Evolutionary conservation across 2,329 filamentous ascomycete species (phyloP).

Genomic region (Fusarium sarcochroum): DNA sequence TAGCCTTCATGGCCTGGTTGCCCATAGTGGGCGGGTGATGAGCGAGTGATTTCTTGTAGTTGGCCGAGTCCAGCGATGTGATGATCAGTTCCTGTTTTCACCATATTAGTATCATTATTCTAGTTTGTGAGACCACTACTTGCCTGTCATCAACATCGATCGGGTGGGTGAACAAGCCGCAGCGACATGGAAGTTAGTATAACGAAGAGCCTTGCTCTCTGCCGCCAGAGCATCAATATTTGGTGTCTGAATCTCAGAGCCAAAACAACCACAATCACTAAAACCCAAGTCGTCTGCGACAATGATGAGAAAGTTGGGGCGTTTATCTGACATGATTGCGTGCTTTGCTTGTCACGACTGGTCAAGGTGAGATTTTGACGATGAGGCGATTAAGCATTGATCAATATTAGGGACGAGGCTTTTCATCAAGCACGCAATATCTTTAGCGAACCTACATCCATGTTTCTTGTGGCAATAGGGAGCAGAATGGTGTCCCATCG

Average conservation of each 20-base stretch:
- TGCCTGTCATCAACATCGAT: slow-evolving; percentile 73
- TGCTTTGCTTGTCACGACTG: too few species aligned
- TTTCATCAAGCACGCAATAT: too few species aligned
- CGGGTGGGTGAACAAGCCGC: slow-evolving; percentile 75
- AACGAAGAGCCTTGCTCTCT: slow-evolving; percentile 63
- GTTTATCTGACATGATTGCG: slow-evolving; percentile 29
- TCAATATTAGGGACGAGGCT: too few species aligned
- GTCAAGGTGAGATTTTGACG: too few species aligned
- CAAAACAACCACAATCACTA: slow-evolving; percentile 51
- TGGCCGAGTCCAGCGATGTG: slow-evolving; percentile 65
- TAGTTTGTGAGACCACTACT: too few species aligned
- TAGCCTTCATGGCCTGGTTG: slow-evolving; percentile 1
- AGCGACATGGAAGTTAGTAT: slow-evolving; percentile 76
- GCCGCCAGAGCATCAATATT: slow-evolving; percentile 55
- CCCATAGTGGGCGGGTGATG: background rate
- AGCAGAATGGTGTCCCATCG: too few species aligned
- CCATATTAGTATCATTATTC: slow-evolving; percentile 58
- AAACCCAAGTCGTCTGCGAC: slow-evolving; percentile 55
- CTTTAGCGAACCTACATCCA: too few species aligned
- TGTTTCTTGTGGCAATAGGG: too few species aligned
- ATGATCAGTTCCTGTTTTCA: slow-evolving; percentile 65
- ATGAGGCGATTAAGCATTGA: too few species aligned
- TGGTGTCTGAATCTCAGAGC: slow-evolving; percentile 53
- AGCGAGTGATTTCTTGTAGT: slow-evolving; percentile 58
- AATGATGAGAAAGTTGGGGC: slow-evolving; percentile 54